Conservation (phyloP, 2,329 filamentous ascomycete species). For the Fusarium staphyleae region DNA sequence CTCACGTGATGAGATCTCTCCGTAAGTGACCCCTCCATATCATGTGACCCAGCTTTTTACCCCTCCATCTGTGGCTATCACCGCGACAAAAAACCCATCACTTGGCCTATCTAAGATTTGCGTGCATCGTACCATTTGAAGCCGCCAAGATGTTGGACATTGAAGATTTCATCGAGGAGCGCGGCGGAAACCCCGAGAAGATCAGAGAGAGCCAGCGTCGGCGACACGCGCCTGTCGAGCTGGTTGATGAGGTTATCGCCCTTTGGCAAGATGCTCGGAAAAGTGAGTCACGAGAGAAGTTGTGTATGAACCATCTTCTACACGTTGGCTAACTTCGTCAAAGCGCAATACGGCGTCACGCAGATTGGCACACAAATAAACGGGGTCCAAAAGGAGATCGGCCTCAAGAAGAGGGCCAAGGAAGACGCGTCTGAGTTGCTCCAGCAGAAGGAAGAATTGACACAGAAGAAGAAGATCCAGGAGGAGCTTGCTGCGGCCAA, state of each 20-base stretch:
- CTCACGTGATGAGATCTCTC: not conserved
- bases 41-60: conserved; percentile 35
- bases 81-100: conserved; percentile 36
- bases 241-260: conserved; percentile 89
- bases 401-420: conserved; percentile 91
- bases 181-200: conserved; percentile 88
- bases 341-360: conserved; percentile 75
- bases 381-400: conserved; percentile 87
- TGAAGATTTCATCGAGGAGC: conserved; percentile 80
- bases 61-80: conserved; percentile 40
- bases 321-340: conserved; percentile 14
- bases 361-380: conserved; percentile 89
- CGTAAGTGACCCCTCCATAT: conserved; percentile 26
- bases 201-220: conserved; percentile 91
- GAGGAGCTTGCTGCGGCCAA: conserved; percentile 79
- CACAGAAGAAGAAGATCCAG: conserved; percentile 82
- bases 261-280: conserved; percentile 86
- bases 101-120: conserved; percentile 20
- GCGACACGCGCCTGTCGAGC: conserved; percentile 79
- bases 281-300: conserved; percentile 52
- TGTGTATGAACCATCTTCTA: not conserved
- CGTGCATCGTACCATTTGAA: conserved; percentile 28
- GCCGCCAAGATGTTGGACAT: conserved; percentile 72
- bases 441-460: conserved; percentile 76
- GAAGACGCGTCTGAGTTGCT: conserved; percentile 85